Evolutionary conservation across 1,284 basidiomycete species (phyloP), one percentile per base, ranked within the genome.

Genomic region (Fomitopsis betulina): DNA sequence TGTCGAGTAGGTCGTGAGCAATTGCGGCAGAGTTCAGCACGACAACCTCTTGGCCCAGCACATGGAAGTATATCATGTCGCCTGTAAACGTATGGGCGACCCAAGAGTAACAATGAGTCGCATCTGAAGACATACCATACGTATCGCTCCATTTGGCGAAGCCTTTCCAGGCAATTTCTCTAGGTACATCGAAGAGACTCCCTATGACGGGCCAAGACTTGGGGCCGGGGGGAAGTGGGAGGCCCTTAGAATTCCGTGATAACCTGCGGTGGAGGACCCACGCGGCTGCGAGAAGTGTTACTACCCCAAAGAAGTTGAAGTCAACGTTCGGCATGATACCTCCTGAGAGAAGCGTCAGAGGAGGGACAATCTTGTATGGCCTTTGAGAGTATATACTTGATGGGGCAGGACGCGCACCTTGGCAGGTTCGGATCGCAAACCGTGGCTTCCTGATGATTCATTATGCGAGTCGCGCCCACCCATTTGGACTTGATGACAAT

Each of bases 31-130:
- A 59, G 25, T 54, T 57, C 13, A 61, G 37, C 19, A 61, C 42
- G 19, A 61, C 32, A n/a, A 54, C 57, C 2, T 55, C 37, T 15
- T 42, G 38, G 12, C 60, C 58, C 5, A 61, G 25, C 7, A 61
- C 52, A 35, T 59, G 37, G 53, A 61, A 25, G 40, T 61, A 59
- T n/a, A 61, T 56, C 52, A 61, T 40, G 13, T 59, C 60, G 33
- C 60, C 60, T 37, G 8, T 8, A 2, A n/a, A 6, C 40, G 19
- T 5, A 21, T 43, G 40, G 21, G 19, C 19, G 19, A 43, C 19
- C 5, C n/a, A 9, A 19, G 4, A 19, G 21, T 19, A 8, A 17
- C 15, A 15, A 40, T 5, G 15, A 17, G 12, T 5, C 21, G n/a
- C 21, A 23, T 23, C n/a, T n/a, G n/a, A 23, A 43, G 7, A 54